Percentiles rank a stretch among this genome's conserved stretches.
Evolutionary conservation across 1,139 yeast genomes (phyloP).

Genomic region (Diutina siamensis): DNA sequence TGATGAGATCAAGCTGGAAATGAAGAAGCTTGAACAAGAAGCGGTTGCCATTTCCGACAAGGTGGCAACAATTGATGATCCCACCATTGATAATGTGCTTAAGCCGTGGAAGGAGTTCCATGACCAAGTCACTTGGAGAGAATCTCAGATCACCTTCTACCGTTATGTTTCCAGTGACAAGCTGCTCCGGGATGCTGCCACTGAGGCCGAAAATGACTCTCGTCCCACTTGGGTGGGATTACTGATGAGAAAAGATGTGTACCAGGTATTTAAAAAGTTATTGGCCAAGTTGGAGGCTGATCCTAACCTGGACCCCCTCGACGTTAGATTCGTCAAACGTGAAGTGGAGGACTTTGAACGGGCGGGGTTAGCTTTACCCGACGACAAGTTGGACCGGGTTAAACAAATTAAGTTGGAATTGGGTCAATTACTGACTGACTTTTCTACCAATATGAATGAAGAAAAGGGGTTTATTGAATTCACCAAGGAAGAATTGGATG

Average conservation of each 20-base stretch:
- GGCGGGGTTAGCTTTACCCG: constrained; percentile 54
- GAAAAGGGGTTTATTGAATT: constrained; percentile 52
- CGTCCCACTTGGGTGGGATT: constrained; percentile 52
- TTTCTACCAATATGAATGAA: constrained; percentile 57
- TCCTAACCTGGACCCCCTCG: constrained; percentile 30
- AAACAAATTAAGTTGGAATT: constrained; percentile 48
- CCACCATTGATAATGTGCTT: constrained; percentile 47
- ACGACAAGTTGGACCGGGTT: constrained; percentile 42
- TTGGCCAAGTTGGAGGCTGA: constrained; percentile 20
- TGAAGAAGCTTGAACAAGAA: constrained; percentile 33
- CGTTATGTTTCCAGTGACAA: constrained; percentile 58
- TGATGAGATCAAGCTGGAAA: constrained; percentile 29
- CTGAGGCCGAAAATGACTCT: constrained; percentile 45
- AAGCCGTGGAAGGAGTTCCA: constrained; percentile 38
- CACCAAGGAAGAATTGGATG: constrained; percentile 54
- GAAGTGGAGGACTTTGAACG: constrained; percentile 44
- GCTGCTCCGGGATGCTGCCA: constrained; percentile 58
- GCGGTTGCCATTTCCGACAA: constrained; percentile 39
- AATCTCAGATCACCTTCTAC: constrained; percentile 47
- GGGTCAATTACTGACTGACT: constrained; percentile 45
- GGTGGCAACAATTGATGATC: constrained; percentile 37
- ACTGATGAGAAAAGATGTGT: constrained; percentile 58
- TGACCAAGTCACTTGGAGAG: constrained; percentile 31
- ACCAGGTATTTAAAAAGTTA: constrained; percentile 42
- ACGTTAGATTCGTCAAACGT: constrained; percentile 46